Evolutionary conservation across 306 rosid species (phyloP).

Genomic region (Lathyrus sativus): DNA sequence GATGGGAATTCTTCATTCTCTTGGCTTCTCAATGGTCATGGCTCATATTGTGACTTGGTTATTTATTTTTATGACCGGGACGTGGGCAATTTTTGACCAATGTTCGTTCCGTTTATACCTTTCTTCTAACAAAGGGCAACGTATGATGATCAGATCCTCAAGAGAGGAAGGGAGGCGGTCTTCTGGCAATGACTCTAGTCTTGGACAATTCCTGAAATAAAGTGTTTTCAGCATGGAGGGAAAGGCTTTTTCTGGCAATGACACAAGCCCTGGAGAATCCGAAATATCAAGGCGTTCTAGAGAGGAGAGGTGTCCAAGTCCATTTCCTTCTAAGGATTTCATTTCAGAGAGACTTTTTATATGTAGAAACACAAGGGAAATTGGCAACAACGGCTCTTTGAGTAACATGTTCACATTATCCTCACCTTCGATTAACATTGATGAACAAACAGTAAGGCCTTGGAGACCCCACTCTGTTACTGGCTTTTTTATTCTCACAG

Average conservation of each 20-base stretch:
- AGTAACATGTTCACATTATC: background rate
- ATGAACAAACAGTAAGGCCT: background rate
- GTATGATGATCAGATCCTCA: background rate
- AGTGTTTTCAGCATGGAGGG: background rate
- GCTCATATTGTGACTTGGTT: background rate
- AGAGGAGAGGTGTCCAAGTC: constrained; percentile 18
- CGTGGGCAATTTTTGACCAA: background rate
- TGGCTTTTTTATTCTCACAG: no score
- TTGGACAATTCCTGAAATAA: background rate
- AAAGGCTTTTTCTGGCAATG: background rate
- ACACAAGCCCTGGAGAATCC: background rate
- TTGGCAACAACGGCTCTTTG: background rate
- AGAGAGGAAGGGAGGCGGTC: constrained; percentile 7
- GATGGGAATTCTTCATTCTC: no score
- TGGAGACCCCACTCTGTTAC: background rate
- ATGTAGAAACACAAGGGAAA: background rate
- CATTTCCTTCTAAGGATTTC: constrained; percentile 1
- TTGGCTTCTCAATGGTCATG: no score
- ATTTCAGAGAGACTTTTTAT: background rate
- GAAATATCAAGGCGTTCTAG: accelerated
- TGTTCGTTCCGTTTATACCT: background rate
- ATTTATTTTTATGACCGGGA: background rate
- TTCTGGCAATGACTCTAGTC: background rate
- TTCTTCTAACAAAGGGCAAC: background rate
- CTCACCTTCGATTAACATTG: accelerated